Percentiles rank a stretch among this genome's conserved stretches.
Conservation (phyloP, 805 yeast species). For the Saccharomycopsis synnaedendra region DNA sequence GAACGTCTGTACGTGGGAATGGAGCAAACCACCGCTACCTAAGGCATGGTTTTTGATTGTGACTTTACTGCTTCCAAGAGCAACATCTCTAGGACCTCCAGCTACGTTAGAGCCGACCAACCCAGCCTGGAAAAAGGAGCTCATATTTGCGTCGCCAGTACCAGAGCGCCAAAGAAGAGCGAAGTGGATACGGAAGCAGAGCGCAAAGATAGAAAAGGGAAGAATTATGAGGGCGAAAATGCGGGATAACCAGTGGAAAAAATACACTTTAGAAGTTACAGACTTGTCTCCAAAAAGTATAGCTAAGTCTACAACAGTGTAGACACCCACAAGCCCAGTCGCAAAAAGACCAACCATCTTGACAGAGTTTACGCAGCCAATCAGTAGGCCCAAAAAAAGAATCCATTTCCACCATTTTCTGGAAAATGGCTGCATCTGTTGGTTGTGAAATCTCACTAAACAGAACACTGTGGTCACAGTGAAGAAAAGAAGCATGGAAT, state of each 20-base stretch:
- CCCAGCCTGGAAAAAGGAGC: constrained; percentile 71
- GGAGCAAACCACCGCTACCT: constrained; percentile 52
- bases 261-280: constrained; percentile 37
- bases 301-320: constrained; percentile 84
- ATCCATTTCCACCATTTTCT: constrained; percentile 92
- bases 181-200: constrained; percentile 66
- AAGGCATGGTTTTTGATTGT: constrained; percentile 52
- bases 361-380: constrained; percentile 86
- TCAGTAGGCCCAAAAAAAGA: constrained; percentile 63
- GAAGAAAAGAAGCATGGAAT: constrained; percentile 82
- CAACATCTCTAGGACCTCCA: constrained; percentile 59
- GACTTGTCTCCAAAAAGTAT: constrained; percentile 57
- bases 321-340: constrained; percentile 80
- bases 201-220: constrained; percentile 49
- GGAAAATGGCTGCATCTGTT: constrained; percentile 39
- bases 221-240: constrained; percentile 46
- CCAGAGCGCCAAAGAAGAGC: constrained; percentile 62
- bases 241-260: constrained; percentile 57
- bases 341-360: constrained; percentile 95
- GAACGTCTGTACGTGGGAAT: constrained; percentile 58
- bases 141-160: constrained; percentile 67
- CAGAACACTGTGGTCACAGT: constrained; percentile 72
- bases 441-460: constrained; percentile 58
- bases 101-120: constrained; percentile 52
- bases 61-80: constrained; percentile 38